phyloP scores from a whole-genome alignment of 495 filamentous ascomycete genomes.

The Aspergillus haitiensis region DNA sequence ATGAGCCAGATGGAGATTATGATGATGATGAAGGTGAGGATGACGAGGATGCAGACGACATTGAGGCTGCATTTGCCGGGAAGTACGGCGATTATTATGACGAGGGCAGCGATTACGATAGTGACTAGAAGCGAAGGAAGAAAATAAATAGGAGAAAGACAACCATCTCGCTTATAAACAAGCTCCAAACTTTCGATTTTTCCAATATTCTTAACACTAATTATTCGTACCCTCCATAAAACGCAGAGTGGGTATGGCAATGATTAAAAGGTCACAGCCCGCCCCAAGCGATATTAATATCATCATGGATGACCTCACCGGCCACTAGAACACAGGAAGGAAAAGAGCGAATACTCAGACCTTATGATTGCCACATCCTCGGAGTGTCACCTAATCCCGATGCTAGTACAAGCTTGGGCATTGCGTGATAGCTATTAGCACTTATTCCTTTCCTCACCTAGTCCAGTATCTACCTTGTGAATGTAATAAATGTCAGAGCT shows the following conservation, averaged over 20 bases:
- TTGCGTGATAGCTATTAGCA: neutral
- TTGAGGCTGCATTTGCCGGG: slow-evolving; percentile 45
- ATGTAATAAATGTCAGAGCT: slow-evolving; percentile 4
- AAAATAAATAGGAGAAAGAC: slow-evolving; percentile 6
- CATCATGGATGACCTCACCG: too few species aligned
- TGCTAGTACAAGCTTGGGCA: slow-evolving; percentile 11
- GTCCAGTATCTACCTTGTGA: neutral
- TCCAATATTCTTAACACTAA: neutral
- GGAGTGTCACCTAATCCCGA: neutral
- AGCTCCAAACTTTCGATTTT: slow-evolving; percentile 6
- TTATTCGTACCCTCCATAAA: too few species aligned
- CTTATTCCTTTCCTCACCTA: neutral
- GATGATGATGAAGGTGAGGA: slow-evolving; percentile 39
- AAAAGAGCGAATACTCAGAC: neutral
- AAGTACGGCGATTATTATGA: slow-evolving; percentile 39
- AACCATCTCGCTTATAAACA: slow-evolving; percentile 5
- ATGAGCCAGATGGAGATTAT: slow-evolving; percentile 24
- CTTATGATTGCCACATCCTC: neutral
- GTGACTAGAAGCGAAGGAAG: slow-evolving; percentile 28
- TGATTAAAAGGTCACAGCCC: too few species aligned
- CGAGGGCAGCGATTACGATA: slow-evolving; percentile 36
- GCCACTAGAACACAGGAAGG: too few species aligned
- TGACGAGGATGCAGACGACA: slow-evolving; percentile 34
- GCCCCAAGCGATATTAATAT: too few species aligned
- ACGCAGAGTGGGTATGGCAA: too few species aligned